A percentile compares a stretch with the other conserved stretches of the same genome.
Conservation (phyloP, 345 rosid genomes). For the Anacardium occidentale region DNA sequence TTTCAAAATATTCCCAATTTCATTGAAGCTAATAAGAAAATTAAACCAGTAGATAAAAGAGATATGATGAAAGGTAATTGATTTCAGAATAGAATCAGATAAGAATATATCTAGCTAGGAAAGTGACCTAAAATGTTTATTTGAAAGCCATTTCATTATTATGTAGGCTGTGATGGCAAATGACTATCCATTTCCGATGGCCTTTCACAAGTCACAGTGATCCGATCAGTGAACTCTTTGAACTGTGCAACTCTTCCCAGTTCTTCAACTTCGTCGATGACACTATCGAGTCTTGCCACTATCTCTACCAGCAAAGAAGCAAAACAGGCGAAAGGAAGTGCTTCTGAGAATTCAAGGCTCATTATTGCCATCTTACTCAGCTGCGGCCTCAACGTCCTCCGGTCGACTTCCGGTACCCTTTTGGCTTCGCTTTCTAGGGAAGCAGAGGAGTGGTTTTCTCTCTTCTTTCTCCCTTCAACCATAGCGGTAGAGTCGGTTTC, state of each 20-base stretch:
- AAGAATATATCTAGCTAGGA: too few species aligned
- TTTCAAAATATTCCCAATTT: too few species aligned
- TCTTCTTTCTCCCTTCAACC: constrained; percentile 53
- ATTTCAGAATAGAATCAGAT: too few species aligned
- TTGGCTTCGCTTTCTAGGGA: constrained; percentile 54
- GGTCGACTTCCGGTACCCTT: constrained; percentile 32
- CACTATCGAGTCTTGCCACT: constrained; percentile 70
- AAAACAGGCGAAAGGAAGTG: constrained; percentile 84
- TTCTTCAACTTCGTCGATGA: constrained; percentile 71
- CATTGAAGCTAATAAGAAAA: too few species aligned
- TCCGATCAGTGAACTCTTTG: constrained; percentile 49
- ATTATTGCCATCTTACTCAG: constrained; percentile 61
- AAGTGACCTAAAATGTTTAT: too few species aligned
- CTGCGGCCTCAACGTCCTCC: constrained; percentile 64
- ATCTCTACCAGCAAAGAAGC: constrained; percentile 72
- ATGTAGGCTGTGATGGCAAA: constrained; percentile 32
- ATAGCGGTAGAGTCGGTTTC: constrained; percentile 68
- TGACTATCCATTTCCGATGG: constrained; percentile 26
- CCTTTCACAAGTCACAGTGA: constrained; percentile 28
- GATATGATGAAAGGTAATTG: too few species aligned
- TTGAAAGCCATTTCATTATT: too few species aligned
- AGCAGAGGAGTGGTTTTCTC: constrained; percentile 64
- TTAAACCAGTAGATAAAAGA: too few species aligned
- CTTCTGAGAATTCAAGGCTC: constrained; percentile 71
- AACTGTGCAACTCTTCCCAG: constrained; percentile 60